A percentile compares a stretch with the other conserved stretches of the same genome.
Evolutionary conservation across 257 asterid species (phyloP).

Genomic region (Solanum etuberosum): DNA sequence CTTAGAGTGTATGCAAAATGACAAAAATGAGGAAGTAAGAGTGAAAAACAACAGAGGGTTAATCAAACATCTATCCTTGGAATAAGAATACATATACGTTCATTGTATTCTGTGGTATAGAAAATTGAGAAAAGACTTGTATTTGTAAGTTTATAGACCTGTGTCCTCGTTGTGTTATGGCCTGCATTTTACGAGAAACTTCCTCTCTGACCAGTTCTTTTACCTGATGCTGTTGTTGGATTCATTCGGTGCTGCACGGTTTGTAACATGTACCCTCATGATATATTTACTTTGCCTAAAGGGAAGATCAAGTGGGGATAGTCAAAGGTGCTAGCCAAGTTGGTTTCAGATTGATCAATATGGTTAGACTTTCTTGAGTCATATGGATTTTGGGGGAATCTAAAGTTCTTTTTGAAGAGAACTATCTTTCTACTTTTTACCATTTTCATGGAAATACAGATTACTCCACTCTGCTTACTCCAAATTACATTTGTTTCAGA

Average conservation of each 20-base stretch:
- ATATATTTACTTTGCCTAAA: not conserved
- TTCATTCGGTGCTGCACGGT: not conserved
- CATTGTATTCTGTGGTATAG: not conserved
- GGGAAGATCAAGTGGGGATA: not conserved
- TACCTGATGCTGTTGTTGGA: not conserved
- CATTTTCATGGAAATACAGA: not conserved
- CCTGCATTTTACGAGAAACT: not conserved
- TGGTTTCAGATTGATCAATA: not conserved
- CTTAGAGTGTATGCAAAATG: not conserved
- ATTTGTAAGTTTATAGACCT: not conserved
- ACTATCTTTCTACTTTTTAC: not conserved
- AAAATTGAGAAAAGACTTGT: not conserved
- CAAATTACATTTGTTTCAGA: not conserved
- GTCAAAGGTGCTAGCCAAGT: not conserved
- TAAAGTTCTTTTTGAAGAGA: not conserved
- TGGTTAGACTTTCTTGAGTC: not conserved
- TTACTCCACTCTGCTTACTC: not conserved
- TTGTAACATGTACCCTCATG: not conserved
- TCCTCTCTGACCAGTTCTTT: not conserved
- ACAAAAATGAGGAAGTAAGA: not conserved
- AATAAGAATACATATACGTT: not conserved
- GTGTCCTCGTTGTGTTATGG: not conserved
- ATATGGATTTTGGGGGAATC: not conserved
- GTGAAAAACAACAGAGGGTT: not conserved
- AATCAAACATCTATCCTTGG: not conserved